These are phyloP conservation scores for Wickerhamiella nectarea DNA, from an alignment of 805 yeast species.

Conservation along the genomic window DNA sequence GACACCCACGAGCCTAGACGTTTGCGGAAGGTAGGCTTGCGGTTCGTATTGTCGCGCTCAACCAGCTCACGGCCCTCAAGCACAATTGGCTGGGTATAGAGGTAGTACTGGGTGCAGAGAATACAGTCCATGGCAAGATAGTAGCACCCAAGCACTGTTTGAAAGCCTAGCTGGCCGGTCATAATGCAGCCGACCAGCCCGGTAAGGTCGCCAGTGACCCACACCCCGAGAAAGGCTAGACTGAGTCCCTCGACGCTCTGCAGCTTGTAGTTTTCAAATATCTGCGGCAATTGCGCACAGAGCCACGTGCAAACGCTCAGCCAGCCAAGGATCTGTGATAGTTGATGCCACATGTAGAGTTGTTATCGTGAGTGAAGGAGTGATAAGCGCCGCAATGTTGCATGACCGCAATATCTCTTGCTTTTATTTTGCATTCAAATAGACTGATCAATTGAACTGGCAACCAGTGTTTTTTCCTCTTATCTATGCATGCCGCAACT, in stretches of 20 bases:
- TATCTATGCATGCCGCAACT: background rate
- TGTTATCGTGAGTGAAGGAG: background rate
- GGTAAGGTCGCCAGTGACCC: slow-evolving; percentile 53
- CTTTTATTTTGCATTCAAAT: too few species aligned
- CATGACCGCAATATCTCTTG: too few species aligned
- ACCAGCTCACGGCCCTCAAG: slow-evolving; percentile 9
- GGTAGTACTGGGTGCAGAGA: slow-evolving; percentile 55
- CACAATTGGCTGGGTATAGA: slow-evolving; percentile 35
- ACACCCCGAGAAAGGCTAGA: slow-evolving; percentile 41
- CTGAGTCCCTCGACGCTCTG: slow-evolving; percentile 59
- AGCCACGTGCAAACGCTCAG: slow-evolving; percentile 48
- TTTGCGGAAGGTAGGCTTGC: slow-evolving; percentile 1
- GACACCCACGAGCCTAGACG: slow-evolving; percentile 11
- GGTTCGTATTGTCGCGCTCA: slow-evolving; percentile 7
- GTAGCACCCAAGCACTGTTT: slow-evolving; percentile 55
- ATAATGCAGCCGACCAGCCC: slow-evolving; percentile 57
- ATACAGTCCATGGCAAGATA: slow-evolving; percentile 60
- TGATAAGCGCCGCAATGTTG: background rate
- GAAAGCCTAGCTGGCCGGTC: slow-evolving; percentile 72
- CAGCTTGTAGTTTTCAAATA: slow-evolving; percentile 40
- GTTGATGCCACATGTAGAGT: slow-evolving; percentile 9
- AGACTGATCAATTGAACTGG: too few species aligned
- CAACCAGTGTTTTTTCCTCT: too few species aligned
- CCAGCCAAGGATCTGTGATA: slow-evolving; percentile 19
- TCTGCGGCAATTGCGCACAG: slow-evolving; percentile 64